A percentile compares a stretch with the other conserved stretches of the same genome.
These are phyloP conservation scores for Neocallimastix lanati DNA, from an alignment of 192 early-diverging fungal species.

Conservation along the genomic window DNA sequence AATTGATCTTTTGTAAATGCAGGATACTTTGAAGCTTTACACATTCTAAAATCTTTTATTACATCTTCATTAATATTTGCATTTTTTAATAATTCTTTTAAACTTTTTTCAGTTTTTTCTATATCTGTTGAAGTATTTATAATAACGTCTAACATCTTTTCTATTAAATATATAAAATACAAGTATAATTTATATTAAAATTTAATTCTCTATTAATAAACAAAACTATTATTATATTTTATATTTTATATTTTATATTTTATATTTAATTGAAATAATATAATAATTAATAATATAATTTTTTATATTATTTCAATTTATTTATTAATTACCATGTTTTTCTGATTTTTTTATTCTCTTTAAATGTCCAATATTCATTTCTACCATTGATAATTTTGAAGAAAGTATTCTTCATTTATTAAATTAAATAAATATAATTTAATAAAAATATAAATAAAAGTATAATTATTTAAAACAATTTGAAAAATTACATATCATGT, in stretches of 20 bases:
- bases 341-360: neutral
- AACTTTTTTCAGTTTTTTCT: neutral
- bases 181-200: too few relatives aligned
- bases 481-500: too few relatives aligned
- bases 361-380: neutral
- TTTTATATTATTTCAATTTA: too few relatives aligned
- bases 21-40: neutral
- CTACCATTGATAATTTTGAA: neutral
- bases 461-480: too few relatives aligned
- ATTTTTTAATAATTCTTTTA: neutral
- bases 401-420: neutral
- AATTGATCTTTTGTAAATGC: neutral
- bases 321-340: neutral
- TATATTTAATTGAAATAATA: too few relatives aligned
- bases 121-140: neutral
- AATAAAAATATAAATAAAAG: too few relatives aligned
- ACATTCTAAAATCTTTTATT: neutral
- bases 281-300: too few relatives aligned
- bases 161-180: neutral
- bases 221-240: too few relatives aligned
- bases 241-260: too few relatives aligned
- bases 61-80: neutral
- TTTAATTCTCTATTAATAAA: too few relatives aligned
- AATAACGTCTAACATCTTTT: neutral
- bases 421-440: too few relatives aligned